Evolutionary conservation across 2,329 filamentous ascomycete species (phyloP), one percentile per base, ranked within the genome.

Genomic region (Penicillium occitanis): DNA sequence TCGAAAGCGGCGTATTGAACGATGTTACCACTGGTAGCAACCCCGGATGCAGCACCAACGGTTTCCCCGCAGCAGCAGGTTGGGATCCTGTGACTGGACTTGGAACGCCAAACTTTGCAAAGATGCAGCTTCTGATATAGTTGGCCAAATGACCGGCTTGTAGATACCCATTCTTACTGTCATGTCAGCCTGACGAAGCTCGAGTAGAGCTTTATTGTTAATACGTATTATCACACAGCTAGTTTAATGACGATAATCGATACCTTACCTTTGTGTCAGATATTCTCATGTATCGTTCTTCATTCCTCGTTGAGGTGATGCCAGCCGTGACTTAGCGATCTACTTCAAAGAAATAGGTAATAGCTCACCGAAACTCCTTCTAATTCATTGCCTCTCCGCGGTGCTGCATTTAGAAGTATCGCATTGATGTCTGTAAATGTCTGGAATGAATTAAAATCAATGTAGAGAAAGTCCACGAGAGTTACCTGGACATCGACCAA

Each of bases 11-110:
- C 8, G 81, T 77, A 1, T 71, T 85, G 55, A 85, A 79, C 35
- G 83, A 85, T 67, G 82, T 85, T 62, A 78, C 78, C 2, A 66
- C 74, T 11, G 83, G 83, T 17, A 81, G 79, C 6, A 83, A 81
- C 42, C 77, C 69, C 0, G 83, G 83, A 10, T 85, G 83, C 69
- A 78, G 77, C 37, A 66, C 64, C 13, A 61, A 25, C 42, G 64
- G 64, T 8, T 66, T 66, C 22, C 64, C 64, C 3, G 64, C 64
- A 6, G 51, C 57, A 48, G 65, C 61, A 72, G 73, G 72, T 70
- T 76, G 74, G 74, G 74, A 76, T 65, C 73, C 73, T 1, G 73
- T 70, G 5, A 73, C 74, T 22, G 74, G 75, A 4, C 66, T 77
- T 50, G 75, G 75, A 19, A 75, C 73, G 13, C 60, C 60, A 7